Percentiles rank a stretch among this genome's conserved stretches.
phyloP scores from a whole-genome alignment of 1,139 yeast species.

The Geotrichum aggregatum region DNA sequence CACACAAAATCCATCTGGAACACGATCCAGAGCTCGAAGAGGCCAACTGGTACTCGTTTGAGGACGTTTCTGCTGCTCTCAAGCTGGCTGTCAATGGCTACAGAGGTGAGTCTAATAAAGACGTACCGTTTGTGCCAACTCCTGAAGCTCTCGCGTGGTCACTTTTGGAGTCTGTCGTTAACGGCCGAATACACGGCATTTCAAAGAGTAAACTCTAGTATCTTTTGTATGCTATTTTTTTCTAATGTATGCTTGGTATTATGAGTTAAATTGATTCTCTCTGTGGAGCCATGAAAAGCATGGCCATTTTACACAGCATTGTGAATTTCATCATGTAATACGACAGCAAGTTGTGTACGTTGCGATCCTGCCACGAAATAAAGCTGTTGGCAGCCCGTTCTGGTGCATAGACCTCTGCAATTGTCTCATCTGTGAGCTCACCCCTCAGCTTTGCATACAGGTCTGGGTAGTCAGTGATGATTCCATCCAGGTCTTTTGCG shows the following conservation, averaged over 20 bases:
- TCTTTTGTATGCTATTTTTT: too few relatives aligned
- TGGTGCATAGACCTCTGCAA: conserved; percentile 24
- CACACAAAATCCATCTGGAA: conserved; percentile 52
- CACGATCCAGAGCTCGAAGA: conserved; percentile 83
- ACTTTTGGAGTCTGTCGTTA: conserved; percentile 41
- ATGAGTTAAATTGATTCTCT: conserved; percentile 8
- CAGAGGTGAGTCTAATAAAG: conserved; percentile 28
- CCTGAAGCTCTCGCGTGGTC: conserved; percentile 48
- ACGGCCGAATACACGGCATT: conserved; percentile 21
- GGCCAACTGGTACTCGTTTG: conserved; percentile 75
- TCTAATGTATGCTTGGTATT: too few relatives aligned
- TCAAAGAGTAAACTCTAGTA: not conserved
- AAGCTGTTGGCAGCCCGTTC: not conserved
- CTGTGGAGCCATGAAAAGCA: not conserved
- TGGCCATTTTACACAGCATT: conserved; percentile 13
- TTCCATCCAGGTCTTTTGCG: conserved; percentile 53
- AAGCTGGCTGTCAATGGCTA: conserved; percentile 19
- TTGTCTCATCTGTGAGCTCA: conserved; percentile 23
- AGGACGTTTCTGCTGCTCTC: conserved; percentile 41
- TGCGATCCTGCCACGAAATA: conserved; percentile 14
- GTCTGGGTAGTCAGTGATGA: conserved; percentile 59
- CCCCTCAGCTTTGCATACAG: conserved; percentile 23
- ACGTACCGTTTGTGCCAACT: conserved; percentile 45
- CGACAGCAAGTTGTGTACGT: conserved; percentile 1
- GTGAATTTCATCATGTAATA: conserved; percentile 5